Evolutionary conservation across 2,329 filamentous ascomycete genomes (phyloP), one percentile per base, ranked within the genome.

Genomic region (Xylariomycetidae sp.): DNA sequence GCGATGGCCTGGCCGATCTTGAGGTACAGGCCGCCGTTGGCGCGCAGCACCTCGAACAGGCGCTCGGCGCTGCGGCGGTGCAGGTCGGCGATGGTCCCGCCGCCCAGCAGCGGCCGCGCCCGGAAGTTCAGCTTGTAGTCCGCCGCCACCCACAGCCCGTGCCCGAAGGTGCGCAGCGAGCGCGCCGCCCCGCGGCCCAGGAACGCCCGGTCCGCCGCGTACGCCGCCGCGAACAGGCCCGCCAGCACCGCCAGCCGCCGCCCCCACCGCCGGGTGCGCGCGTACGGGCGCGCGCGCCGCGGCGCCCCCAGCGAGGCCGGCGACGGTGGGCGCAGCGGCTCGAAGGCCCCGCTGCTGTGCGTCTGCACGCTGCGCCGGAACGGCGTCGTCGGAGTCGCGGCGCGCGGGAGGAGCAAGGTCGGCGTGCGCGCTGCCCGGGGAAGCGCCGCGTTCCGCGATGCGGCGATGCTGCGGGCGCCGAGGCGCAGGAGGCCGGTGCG

Each of bases 71-170:
- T 94, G 40, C 92, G 80, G 23, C 73, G 67, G 61, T 98, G 92
- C 31, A 96, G 64, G 38, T 87, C 85, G 25, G 76, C 71, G 25
- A 94, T 78, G 14, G 78, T 81, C 31, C 80, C 76, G 16, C 82
- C 86, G 16, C 82, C 86, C 31, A 81, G 73, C 35, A 80, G 73
- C 6, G 90, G 89, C 44, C 87, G 67, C 5, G 85, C 73, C 5
- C 86, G 77, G 60, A 98, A 98, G 62, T 98, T 96, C 59, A 96
- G 68, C 65, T 95, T 96, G 68, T 98, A 96, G 65, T 98, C 92
- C 16, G 89, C 53, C 1, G 89, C 90, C 12, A 94, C 84, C 28
- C 89, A 54, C 9, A 94, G 64, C 6, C 88, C 90, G 3, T 77
- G 77, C 25, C 73, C 71, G 57, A 96, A 95, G 0, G 92, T 95